These are phyloP conservation scores for Tubosaeta sp. DNA, from an alignment of 768 basidiomycete genomes.

Conservation along the genomic window DNA sequence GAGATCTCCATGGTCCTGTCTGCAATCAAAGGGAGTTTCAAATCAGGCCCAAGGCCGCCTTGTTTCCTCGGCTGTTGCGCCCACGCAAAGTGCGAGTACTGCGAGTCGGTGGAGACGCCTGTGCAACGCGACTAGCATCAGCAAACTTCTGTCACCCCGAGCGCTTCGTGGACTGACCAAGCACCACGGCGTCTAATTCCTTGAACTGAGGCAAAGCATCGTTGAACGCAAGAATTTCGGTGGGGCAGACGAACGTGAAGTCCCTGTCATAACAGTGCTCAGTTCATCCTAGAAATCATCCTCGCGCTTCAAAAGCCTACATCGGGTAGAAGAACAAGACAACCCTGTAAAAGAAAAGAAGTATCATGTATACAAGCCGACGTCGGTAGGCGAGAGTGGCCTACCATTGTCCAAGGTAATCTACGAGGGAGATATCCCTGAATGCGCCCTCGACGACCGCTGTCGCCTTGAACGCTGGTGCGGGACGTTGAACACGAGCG, in stretches of 20 bases:
- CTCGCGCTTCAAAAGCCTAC: constrained; percentile 42
- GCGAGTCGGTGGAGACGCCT: constrained; percentile 87
- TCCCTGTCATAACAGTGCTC: constrained; percentile 43
- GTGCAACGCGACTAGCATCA: background rate
- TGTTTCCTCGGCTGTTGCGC: constrained; percentile 74
- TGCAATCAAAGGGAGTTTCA: constrained; percentile 79
- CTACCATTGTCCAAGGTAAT: constrained; percentile 81
- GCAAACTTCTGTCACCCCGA: no score
- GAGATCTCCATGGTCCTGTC: constrained; percentile 77
- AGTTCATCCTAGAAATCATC: background rate
- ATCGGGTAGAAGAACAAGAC: constrained; percentile 92
- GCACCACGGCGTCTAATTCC: constrained; percentile 66
- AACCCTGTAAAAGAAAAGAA: constrained; percentile 55
- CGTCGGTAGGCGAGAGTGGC: background rate
- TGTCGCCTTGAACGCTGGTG: constrained; percentile 73
- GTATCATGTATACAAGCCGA: background rate
- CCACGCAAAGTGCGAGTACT: constrained; percentile 88
- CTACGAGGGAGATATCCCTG: constrained; percentile 67
- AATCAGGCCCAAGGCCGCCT: constrained; percentile 86
- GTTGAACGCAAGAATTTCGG: constrained; percentile 94
- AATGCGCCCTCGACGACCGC: constrained; percentile 77
- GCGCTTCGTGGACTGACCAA: constrained; percentile 46
- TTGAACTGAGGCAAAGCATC: constrained; percentile 76
- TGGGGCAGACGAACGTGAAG: constrained; percentile 91
- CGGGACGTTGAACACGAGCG: constrained; percentile 76